phyloP scores from a whole-genome alignment of 352 stramenopile species.

The Phytopythium helicoides region DNA sequence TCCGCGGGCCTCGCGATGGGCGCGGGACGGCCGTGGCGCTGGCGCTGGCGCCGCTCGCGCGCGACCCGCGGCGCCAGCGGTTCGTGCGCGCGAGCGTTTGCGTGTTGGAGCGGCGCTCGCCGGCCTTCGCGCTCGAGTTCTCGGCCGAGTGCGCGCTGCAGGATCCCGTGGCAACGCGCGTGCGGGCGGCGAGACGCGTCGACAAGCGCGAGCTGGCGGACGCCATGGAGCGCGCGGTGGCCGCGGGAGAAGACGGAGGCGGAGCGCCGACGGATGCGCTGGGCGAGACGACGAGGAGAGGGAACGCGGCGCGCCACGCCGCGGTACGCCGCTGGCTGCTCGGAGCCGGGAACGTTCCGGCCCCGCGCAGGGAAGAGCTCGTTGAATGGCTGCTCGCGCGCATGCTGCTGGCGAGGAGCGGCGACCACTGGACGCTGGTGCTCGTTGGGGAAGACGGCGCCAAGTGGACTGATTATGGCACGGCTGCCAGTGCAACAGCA shows the following conservation, averaged over 20 bases:
- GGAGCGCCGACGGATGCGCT: conserved; percentile 7
- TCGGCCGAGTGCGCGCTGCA: conserved; percentile 10
- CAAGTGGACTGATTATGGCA: neutral
- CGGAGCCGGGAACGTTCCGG: conserved; percentile 10
- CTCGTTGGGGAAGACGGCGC: neutral
- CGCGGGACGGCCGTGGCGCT: conserved; percentile 12
- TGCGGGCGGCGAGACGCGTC: conserved; percentile 9
- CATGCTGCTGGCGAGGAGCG: conserved; percentile 27
- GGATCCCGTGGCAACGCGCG: neutral
- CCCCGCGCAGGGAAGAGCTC: conserved; percentile 48
- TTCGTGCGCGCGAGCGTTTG: conserved; percentile 15
- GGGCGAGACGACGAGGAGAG: neutral
- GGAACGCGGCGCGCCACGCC: neutral
- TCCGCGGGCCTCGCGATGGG: conserved; percentile 23
- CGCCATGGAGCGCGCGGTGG: conserved; percentile 36
- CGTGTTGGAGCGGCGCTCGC: conserved; percentile 32
- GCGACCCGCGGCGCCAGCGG: conserved; percentile 14
- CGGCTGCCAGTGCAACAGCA: neutral
- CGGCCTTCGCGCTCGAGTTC: conserved; percentile 47
- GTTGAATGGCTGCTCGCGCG: conserved; percentile 54
- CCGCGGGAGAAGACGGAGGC: neutral
- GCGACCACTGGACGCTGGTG: conserved; percentile 1
- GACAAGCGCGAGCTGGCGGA: conserved; percentile 49
- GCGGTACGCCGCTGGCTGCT: conserved; percentile 32
- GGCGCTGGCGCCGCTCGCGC: conserved; percentile 21